Conservation (phyloP, 257 asterid species). For the Solanum pennellii region DNA sequence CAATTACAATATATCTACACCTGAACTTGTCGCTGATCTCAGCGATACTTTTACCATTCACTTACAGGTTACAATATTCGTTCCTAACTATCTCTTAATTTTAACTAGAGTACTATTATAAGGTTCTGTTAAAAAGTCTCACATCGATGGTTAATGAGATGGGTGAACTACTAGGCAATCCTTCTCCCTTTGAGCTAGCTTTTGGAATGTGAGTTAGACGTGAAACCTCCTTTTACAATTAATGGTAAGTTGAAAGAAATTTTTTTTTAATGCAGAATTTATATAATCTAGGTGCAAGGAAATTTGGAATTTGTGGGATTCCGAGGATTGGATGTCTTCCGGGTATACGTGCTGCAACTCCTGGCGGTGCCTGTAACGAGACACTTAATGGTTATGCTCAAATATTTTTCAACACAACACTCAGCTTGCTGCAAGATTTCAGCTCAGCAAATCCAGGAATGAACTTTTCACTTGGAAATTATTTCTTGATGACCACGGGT, state of each 20-base stretch:
- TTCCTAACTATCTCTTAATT: not conserved
- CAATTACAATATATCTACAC: slow-evolving; percentile 1
- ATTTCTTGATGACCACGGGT: slow-evolving; percentile 29
- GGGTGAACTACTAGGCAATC: too few species aligned
- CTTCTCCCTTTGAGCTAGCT: too few species aligned
- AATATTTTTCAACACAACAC: slow-evolving; percentile 23
- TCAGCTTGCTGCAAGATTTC: slow-evolving; percentile 12
- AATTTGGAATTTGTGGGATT: slow-evolving; percentile 36
- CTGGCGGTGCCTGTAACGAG: slow-evolving; percentile 16
- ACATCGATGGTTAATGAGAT: too few species aligned
- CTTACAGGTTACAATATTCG: slow-evolving; percentile 14
- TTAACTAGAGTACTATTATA: not conserved
- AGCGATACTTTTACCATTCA: slow-evolving; percentile 10
- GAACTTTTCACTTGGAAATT: slow-evolving; percentile 39
- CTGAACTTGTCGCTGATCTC: slow-evolving; percentile 13
- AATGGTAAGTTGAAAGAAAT: not conserved
- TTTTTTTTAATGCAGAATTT: slow-evolving; percentile 13
- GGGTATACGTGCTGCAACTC: slow-evolving; percentile 4
- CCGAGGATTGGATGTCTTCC: slow-evolving; percentile 46
- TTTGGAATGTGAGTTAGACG: too few species aligned
- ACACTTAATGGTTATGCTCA: slow-evolving; percentile 23
- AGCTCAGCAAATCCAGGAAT: slow-evolving; percentile 25
- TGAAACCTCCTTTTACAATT: not conserved
- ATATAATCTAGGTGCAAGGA: slow-evolving; percentile 53
- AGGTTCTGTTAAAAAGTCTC: not conserved